Conservation (phyloP, 352 stramenopile genomes). For the Pythium oligandrum region DNA sequence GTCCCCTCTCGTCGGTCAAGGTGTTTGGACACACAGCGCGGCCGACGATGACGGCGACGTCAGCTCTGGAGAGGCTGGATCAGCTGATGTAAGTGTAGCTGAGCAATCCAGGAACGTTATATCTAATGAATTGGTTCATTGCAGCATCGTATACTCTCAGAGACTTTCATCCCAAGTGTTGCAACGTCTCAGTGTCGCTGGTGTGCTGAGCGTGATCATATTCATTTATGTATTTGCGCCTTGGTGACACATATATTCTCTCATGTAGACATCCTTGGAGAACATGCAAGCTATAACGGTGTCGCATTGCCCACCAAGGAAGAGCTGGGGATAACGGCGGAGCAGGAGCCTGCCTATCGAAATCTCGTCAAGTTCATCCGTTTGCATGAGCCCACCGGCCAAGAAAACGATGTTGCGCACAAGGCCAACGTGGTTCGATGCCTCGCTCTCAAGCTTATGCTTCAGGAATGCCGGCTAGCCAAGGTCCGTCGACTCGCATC, state of each 20-base stretch:
- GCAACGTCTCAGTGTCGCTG: slow-evolving; percentile 41
- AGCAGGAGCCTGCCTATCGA: slow-evolving; percentile 38
- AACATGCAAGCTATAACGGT: slow-evolving; percentile 26
- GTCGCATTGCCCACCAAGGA: slow-evolving; percentile 23
- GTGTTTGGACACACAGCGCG: too few relatives aligned
- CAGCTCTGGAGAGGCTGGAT: slow-evolving; percentile 41
- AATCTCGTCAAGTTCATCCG: slow-evolving; percentile 47
- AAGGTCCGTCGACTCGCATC: slow-evolving; percentile 15
- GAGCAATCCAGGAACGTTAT: not conserved
- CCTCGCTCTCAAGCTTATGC: slow-evolving; percentile 43
- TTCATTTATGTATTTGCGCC: not conserved
- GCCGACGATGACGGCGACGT: slow-evolving; percentile 28
- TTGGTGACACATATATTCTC: too few relatives aligned
- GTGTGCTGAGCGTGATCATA: slow-evolving; percentile 11
- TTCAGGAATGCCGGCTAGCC: slow-evolving; percentile 43
- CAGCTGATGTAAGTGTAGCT: slow-evolving; percentile 39
- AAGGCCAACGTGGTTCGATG: slow-evolving; percentile 51
- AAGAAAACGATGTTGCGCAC: slow-evolving; percentile 46
- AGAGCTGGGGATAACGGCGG: slow-evolving; percentile 26
- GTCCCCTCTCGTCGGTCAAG: too few relatives aligned
- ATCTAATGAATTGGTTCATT: not conserved
- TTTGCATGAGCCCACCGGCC: slow-evolving; percentile 50
- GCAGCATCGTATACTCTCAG: slow-evolving; percentile 40
- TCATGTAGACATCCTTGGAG: slow-evolving; percentile 45
- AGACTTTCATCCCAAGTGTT: slow-evolving; percentile 34